Evolutionary conservation across 108 stramenopile species (phyloP), one percentile per base, ranked within the genome.

Genomic region (Cyclotella kingstonii): DNA sequence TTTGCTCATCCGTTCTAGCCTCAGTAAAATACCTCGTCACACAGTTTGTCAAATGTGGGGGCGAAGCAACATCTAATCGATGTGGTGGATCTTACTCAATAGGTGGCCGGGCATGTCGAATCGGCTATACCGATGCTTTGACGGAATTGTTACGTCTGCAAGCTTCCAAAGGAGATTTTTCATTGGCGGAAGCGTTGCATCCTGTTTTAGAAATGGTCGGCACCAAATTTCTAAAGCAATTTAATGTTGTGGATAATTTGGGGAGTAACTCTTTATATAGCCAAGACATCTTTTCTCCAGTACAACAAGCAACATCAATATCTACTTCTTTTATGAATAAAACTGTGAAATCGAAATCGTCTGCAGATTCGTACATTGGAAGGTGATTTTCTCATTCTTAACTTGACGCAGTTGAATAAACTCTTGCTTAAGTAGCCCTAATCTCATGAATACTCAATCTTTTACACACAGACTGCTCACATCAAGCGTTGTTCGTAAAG

Each of bases 1-100:
- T 76, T 2, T 87, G 80, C 48, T 63, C 73, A 9, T 84, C 78
- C 33, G 49, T 86, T 4, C 64, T 66, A 39, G 68, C 62, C 14
- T 66, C 85, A 14, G 54, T 90, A 12, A 54, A 64, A 19, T 88
- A 69, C 52, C 62, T 90, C 26, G 82, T 86, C 34, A 44, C 67
- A 9, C 73, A 81, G 22, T 93, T 93, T 71, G 67, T 86, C 42
- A 93, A 90, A 40, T 73, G 68, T 42, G 92, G 89, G 45, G 92
- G 92, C 44, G 89, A 93, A 48, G 45, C 80, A 19, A 55, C 59
- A 8, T 79, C 86, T 2, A 68, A 72, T 31, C 69, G 80, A 45
- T 67, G 78, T 25, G 87, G 89, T n/a, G 89, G 92, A 23, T 42
- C 68, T 15, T 89, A 78, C 57, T 88, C 87, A 4, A 64, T 61